These are phyloP conservation scores for Sporothrix variecibatus DNA, from an alignment of 2,329 filamentous ascomycete species.

Conservation along the genomic window DNA sequence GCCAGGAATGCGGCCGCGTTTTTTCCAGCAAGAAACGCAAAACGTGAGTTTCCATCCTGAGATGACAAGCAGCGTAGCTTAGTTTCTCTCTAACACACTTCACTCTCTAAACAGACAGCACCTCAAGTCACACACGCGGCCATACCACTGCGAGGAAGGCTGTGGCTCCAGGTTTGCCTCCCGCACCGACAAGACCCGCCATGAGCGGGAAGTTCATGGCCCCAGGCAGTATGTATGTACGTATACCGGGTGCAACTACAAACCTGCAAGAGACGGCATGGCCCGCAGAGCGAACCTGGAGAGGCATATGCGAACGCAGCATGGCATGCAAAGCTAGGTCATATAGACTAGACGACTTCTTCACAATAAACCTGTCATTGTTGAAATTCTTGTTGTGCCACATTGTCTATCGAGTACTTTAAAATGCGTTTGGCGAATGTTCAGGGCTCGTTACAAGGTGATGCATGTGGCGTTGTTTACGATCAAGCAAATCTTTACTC, in stretches of 20 bases:
- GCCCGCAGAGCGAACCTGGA: constrained; percentile 7
- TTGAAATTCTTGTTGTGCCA: not conserved
- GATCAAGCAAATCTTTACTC: too few relatives aligned
- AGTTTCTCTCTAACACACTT: not conserved
- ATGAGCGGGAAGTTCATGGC: not conserved
- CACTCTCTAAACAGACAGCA: not conserved
- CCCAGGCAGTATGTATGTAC: not conserved
- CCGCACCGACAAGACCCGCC: not conserved
- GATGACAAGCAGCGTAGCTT: not conserved
- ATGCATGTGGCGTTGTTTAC: too few relatives aligned
- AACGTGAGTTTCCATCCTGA: not conserved
- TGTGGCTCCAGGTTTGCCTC: not conserved
- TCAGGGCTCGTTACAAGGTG: too few relatives aligned
- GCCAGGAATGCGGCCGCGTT: not conserved
- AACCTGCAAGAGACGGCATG: constrained; percentile 7
- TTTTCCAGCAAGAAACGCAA: not conserved
- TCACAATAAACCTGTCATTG: not conserved
- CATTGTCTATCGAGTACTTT: too few relatives aligned
- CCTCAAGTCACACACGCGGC: constrained; percentile 5
- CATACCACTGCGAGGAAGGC: not conserved
- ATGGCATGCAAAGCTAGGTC: not conserved
- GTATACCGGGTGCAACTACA: constrained; percentile 6
- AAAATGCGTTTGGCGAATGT: too few relatives aligned
- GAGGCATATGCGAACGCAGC: constrained; percentile 10
- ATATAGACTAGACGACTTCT: not conserved